Evolutionary conservation across 257 asterid species (phyloP).

Genomic region (Mitragyna speciosa): DNA sequence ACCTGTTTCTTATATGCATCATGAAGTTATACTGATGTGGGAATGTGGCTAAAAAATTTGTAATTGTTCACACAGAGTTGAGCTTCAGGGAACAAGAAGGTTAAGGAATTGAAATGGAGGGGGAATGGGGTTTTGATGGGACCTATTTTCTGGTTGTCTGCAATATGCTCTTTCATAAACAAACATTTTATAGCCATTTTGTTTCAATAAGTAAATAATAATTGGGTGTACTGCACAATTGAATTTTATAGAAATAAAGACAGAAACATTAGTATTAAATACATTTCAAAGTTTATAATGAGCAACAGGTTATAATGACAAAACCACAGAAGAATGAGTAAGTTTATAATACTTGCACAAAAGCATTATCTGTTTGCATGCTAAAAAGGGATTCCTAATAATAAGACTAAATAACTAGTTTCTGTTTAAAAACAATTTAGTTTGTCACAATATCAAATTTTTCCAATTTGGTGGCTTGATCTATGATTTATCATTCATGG

Average conservation of each 20-base stretch:
- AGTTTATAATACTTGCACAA: background rate
- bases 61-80: background rate
- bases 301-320: background rate
- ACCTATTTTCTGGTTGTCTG: background rate
- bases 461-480: too few relatives aligned
- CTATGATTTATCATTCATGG: too few relatives aligned
- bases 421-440: background rate
- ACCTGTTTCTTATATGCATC: background rate
- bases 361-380: background rate
- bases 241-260: background rate
- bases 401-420: background rate
- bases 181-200: background rate
- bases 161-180: background rate
- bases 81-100: background rate
- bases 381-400: background rate
- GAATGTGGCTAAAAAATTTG: background rate
- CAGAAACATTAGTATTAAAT: background rate
- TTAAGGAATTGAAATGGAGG: background rate
- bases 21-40: background rate
- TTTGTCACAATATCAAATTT: background rate
- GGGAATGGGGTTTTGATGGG: background rate
- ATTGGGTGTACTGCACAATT: background rate
- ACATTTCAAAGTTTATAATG: background rate
- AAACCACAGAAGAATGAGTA: background rate
- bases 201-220: too few relatives aligned